Percentiles rank a stretch among this genome's conserved stretches.
phyloP scores from a whole-genome alignment of 441 rosid species.

The Jatropha podagrica region DNA sequence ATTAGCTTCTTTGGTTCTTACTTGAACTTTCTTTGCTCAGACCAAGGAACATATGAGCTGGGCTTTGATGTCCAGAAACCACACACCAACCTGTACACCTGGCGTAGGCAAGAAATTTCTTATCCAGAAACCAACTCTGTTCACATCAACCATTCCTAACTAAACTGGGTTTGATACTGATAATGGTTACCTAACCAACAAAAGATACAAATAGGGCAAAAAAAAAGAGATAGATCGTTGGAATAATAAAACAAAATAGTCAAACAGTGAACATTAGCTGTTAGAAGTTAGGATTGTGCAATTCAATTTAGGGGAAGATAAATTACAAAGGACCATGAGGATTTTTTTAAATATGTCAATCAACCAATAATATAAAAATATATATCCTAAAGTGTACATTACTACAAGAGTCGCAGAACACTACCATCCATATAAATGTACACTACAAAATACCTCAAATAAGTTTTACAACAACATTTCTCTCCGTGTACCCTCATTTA shows the following conservation, averaged over 20 bases:
- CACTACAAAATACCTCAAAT: constrained; percentile 21
- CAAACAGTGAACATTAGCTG: not conserved
- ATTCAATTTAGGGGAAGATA: not conserved
- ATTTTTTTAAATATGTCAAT: constrained; percentile 9
- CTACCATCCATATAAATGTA: constrained; percentile 21
- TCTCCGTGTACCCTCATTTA: constrained; percentile 1
- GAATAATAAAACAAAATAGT: not conserved
- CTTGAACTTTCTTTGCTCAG: too few species aligned
- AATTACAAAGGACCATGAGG: constrained; percentile 5
- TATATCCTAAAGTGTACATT: constrained; percentile 6
- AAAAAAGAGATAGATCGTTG: not conserved
- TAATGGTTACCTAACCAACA: not conserved
- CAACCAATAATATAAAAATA: not conserved
- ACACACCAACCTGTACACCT: too few species aligned
- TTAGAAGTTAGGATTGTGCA: too few species aligned
- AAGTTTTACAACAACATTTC: constrained; percentile 15
- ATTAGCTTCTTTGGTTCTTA: too few species aligned
- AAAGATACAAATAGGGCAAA: not conserved
- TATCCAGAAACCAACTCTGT: too few species aligned
- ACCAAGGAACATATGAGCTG: too few species aligned
- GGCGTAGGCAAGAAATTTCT: too few species aligned
- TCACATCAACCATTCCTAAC: not conserved
- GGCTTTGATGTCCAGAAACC: too few species aligned
- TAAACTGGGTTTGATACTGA: not conserved
- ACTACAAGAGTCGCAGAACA: constrained; percentile 7